Conservation (phyloP, 768 basidiomycete species). For the Dacryopinax primogenitus region DNA sequence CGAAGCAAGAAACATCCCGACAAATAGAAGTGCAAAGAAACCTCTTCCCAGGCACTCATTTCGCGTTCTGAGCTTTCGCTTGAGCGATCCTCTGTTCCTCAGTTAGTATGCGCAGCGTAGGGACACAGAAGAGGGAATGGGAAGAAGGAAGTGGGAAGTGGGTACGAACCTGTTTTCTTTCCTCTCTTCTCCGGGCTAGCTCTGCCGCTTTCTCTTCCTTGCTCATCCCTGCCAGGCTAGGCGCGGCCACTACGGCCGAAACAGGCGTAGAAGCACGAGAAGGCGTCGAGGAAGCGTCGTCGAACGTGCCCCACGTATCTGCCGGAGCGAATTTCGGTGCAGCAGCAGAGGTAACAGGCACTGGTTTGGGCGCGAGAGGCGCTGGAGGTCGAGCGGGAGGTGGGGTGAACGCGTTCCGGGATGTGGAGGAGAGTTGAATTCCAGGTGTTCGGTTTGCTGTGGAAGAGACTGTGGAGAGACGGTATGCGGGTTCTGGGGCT, state of each 20-base stretch:
- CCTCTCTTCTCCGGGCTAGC: slow-evolving; percentile 82
- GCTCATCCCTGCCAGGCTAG: slow-evolving; percentile 39
- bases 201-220: slow-evolving; percentile 93
- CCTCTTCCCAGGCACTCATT: not conserved
- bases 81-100: slow-evolving; percentile 69
- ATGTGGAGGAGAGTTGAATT: slow-evolving; percentile 19
- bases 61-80: slow-evolving; percentile 68
- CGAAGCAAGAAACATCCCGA: slow-evolving; percentile 6
- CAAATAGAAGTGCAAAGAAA: not conserved
- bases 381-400: not conserved
- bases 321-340: slow-evolving; percentile 10
- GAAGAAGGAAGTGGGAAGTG: not conserved
- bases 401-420: not conserved
- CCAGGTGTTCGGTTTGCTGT: slow-evolving; percentile 21
- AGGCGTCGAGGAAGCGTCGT: not conserved
- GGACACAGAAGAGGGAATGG: slow-evolving; percentile 7
- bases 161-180: slow-evolving; percentile 63
- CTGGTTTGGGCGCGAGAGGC: not conserved
- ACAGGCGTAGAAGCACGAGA: slow-evolving; percentile 13
- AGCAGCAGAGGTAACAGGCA: slow-evolving; percentile 14
- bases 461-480: slow-evolving; percentile 21
- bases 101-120: no score
- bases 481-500: not conserved
- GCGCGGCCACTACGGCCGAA: slow-evolving; percentile 21
- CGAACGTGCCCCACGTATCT: slow-evolving; percentile 14